These are phyloP conservation scores for Venturia effusa DNA, from an alignment of 2,329 filamentous ascomycete genomes.

Conservation along the genomic window DNA sequence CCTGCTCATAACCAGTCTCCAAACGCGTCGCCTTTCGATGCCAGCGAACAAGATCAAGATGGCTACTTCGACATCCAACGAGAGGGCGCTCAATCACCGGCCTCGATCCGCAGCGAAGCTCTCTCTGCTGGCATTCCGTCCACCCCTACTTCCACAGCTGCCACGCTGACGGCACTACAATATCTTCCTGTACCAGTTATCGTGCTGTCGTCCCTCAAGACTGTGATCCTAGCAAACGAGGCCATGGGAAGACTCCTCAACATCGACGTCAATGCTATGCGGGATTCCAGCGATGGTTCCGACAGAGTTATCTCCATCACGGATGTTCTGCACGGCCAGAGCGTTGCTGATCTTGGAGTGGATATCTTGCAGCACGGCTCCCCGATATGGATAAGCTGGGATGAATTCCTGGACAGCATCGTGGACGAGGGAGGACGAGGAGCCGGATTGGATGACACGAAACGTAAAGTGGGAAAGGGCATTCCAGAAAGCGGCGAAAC, in stretches of 20 bases:
- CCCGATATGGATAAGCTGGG: slow-evolving; percentile 40
- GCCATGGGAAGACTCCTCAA: slow-evolving; percentile 61
- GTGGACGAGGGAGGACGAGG: slow-evolving; percentile 24
- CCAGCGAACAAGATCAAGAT: background rate
- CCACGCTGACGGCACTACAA: slow-evolving; percentile 56
- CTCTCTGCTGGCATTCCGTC: background rate
- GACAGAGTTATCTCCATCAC: slow-evolving; percentile 30
- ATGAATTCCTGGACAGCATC: slow-evolving; percentile 34
- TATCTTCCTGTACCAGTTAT: slow-evolving; percentile 64
- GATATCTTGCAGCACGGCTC: slow-evolving; percentile 60
- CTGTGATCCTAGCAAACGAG: slow-evolving; percentile 62
- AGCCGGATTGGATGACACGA: slow-evolving; percentile 8
- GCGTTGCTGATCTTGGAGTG: slow-evolving; percentile 58
- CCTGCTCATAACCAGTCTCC: background rate
- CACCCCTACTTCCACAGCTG: background rate
- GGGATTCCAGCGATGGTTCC: slow-evolving; percentile 24
- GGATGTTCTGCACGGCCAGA: slow-evolving; percentile 54
- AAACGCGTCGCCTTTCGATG: background rate
- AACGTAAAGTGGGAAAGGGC: slow-evolving; percentile 13
- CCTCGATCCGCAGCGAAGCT: slow-evolving; percentile 9
- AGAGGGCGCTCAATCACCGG: slow-evolving; percentile 4
- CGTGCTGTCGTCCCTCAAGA: slow-evolving; percentile 58
- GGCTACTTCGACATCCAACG: slow-evolving; percentile 10
- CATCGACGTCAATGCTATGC: slow-evolving; percentile 34
- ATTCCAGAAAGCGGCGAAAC: slow-evolving; percentile 7